Base-by-base conservation (phyloP, 805 yeast species). In the Scheffersomyces amazonensis region DNA sequence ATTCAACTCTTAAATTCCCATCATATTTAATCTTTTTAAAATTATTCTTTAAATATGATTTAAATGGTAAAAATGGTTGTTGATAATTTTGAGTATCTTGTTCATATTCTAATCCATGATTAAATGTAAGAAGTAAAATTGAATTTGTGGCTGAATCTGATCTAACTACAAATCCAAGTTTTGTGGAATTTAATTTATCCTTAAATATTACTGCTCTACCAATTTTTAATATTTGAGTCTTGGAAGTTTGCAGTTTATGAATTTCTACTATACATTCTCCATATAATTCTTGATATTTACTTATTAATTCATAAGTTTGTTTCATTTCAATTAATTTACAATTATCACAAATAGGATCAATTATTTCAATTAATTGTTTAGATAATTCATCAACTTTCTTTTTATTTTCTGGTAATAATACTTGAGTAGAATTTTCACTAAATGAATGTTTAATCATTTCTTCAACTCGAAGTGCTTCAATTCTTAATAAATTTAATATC, bases 371-470 rank as follows among this genome's bases (percentile, higher is more conserved):
- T 27, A 87, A 57, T 31, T 77, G 63, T 6, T 63, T 68, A 32
- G 78, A 75, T 27, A 82, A 65, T 30, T 65, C 64, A 34, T 77
- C 69, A 19, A 88, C 78, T 44, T 75, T 73, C 52, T 76, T 72
- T 58, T 89, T 83, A 53, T 87, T 93, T 46, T 89, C 95, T 0
- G 97, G 97, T 36, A 88, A 64, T 48, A 90, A 63, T 0, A 88
- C 78, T 56, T 91, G 97, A 1, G 90, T 75, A 0, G 90, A 73
- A 53, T 93, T 90, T 56, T 93, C 99, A 62, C 95, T 80, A 61
- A 93, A 93, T 0, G 97, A 89, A 46, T 91, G 86, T 56, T 90
- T 91, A 52, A 93, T 91, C 96, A 93, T 93, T 58, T 93, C 99
- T 56, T 93, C 99, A n/a, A 93, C 98, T 50, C 84, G 78, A 44